A percentile compares a stretch with the other conserved stretches of the same genome.
Conservation (phyloP, 1,139 yeast species). For the Diutina scorzettiae region DNA sequence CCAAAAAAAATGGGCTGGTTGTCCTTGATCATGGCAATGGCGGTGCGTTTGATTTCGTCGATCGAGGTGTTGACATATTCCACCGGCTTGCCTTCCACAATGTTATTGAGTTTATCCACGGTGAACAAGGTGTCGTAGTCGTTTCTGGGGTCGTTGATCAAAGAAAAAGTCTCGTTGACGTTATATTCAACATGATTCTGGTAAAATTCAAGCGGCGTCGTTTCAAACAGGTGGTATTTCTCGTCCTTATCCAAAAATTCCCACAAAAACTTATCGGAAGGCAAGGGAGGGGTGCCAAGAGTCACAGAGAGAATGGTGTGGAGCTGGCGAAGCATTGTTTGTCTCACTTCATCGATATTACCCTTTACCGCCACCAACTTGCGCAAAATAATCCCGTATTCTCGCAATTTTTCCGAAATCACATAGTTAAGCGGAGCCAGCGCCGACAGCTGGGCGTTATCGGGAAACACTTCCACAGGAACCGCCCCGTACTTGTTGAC, state of each 20-base stretch:
- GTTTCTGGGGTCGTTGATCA: conserved; percentile 75
- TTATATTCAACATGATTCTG: conserved; percentile 41
- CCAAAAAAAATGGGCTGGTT: conserved; percentile 79
- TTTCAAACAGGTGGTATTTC: conserved; percentile 36
- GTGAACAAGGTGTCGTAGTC: conserved; percentile 47
- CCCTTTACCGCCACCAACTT: conserved; percentile 17
- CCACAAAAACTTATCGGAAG: conserved; percentile 57
- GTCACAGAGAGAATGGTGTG: conserved; percentile 54
- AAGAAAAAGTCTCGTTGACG: conserved; percentile 44
- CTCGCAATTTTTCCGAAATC: conserved; percentile 58
- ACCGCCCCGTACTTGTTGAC: conserved; percentile 69
- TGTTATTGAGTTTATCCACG: conserved; percentile 64
- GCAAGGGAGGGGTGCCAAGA: conserved; percentile 70
- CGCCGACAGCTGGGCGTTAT: conserved; percentile 50
- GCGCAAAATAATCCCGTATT: conserved; percentile 60
- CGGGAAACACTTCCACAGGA: conserved; percentile 64
- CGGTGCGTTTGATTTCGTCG: conserved; percentile 43
- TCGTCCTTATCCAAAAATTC: conserved; percentile 66
- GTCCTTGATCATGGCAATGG: conserved; percentile 53
- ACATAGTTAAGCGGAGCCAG: conserved; percentile 48
- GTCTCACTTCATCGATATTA: conserved; percentile 23
- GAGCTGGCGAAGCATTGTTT: conserved; percentile 43
- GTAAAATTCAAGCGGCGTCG: conserved; percentile 58
- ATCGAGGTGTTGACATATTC: conserved; percentile 58
- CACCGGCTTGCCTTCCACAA: conserved; percentile 54